Evolutionary conservation across 768 basidiomycete genomes (phyloP).

Genomic region (Russula abietina): DNA sequence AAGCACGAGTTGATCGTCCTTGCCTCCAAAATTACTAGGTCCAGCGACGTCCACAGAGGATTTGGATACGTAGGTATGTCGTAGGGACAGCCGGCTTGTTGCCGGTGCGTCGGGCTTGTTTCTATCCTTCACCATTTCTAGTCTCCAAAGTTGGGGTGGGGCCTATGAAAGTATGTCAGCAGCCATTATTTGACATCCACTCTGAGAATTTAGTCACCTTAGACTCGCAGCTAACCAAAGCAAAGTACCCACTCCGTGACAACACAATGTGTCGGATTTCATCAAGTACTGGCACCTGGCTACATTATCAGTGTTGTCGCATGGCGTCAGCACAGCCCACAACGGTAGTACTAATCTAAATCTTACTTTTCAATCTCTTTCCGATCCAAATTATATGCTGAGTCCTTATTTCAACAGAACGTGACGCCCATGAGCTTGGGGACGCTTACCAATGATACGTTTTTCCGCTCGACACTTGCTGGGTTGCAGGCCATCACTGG

Average conservation of each 20-base stretch:
- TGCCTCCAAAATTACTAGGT: constrained; percentile 77
- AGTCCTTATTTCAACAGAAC: not conserved
- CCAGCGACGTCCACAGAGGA: constrained; percentile 67
- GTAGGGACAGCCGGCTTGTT: constrained; percentile 33
- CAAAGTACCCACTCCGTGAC: constrained; percentile 52
- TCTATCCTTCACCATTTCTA: constrained; percentile 56
- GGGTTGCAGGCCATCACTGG: constrained; percentile 56
- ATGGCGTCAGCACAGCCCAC: constrained; percentile 10
- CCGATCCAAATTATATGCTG: constrained; percentile 65
- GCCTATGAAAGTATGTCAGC: constrained; percentile 37
- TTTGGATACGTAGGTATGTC: constrained; percentile 73
- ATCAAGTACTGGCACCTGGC: constrained; percentile 67
- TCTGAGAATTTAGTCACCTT: constrained; percentile 39
- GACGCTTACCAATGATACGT: constrained; percentile 56
- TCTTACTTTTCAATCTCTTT: constrained; percentile 61
- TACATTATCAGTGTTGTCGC: constrained; percentile 28
- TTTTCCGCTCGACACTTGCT: constrained; percentile 68
- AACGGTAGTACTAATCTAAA: not conserved
- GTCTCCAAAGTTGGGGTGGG: constrained; percentile 72
- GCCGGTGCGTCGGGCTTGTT: constrained; percentile 33
- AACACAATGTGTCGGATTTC: constrained; percentile 68
- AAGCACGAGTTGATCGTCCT: constrained; percentile 69
- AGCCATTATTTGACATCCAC: not conserved
- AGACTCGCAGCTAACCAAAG: constrained; percentile 68
- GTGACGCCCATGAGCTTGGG: not conserved